Evolutionary conservation across 1,284 basidiomycete species (phyloP), one percentile per base, ranked within the genome.

Genomic region (Pseudozyma thailandica): DNA sequence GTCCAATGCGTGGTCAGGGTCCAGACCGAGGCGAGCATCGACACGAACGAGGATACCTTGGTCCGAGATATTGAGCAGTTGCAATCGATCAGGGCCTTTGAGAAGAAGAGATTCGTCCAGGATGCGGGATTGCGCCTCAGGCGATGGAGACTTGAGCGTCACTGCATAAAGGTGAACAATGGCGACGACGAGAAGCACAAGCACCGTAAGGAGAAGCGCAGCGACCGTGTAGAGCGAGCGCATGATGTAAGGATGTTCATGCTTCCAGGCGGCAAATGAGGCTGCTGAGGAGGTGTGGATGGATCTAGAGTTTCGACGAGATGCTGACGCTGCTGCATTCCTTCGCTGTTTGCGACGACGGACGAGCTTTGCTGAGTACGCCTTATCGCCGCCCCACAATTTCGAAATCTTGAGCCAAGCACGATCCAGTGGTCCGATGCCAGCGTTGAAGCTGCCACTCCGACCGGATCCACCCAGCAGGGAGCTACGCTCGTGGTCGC

Each of bases 21-120:
- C 78, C 23, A 80, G 54, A 30, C 76, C 76, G 21, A 80, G 59
- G n/a, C 78, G 58, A 16, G 74, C 78, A 39, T 78, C 66, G n/a
- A 79, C 52, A 21, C 59, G 60, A 10, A 79, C 72, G 5, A 68
- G 60, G 33, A 78, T 64, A 39, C 78, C 78, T 4, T 76, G 65
- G 18, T 74, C 68, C 6, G 64, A 65, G 37, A 79, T 69, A 49
- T 77, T 76, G 55, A 79, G 71, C 23, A 79, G 50, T 35, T 63
- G 64, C 28, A 79, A 30, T 13, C 61, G 57, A 38, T 79, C 78
- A 3, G 78, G 78, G 8, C 78, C 78, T 43, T 78, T 63, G 51
- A 79, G 60, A 18, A 69, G 23, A 26, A 79, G 62, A 3, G 76
- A 69, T 21, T 68, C 60, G 49, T 74, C 72, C 21, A 79, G 69